Conservation (phyloP, 176 grass and related monocot genomes). For the Bolboschoenus planiculmis region DNA sequence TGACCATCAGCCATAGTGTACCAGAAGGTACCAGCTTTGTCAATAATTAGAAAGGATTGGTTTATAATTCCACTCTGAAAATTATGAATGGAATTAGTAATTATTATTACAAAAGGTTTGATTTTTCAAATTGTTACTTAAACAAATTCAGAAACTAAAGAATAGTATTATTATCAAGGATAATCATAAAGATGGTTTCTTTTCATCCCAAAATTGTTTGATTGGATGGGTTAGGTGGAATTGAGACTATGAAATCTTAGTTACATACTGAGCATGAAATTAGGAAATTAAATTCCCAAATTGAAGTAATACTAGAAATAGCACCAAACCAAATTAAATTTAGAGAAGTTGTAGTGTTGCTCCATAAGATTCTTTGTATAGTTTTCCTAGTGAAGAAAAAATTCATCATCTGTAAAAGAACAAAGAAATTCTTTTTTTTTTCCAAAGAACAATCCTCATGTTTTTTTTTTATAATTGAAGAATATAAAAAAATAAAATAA, state of each 20-base stretch:
- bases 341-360: background rate
- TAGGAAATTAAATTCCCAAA: too few relatives aligned
- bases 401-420: background rate
- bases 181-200: too few relatives aligned
- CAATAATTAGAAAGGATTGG: background rate
- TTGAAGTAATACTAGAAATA: background rate
- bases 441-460: background rate
- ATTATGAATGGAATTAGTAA: too few relatives aligned
- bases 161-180: too few relatives aligned
- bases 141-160: too few relatives aligned
- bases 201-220: too few relatives aligned
- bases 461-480: background rate
- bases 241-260: too few relatives aligned
- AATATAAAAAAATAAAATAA: background rate
- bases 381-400: background rate
- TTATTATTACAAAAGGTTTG: too few relatives aligned
- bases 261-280: too few relatives aligned
- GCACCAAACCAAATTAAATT: background rate
- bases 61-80: conserved; percentile 2
- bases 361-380: background rate
- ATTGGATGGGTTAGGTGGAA: background rate
- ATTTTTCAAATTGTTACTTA: too few relatives aligned
- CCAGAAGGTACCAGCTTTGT: background rate
- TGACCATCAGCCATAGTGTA: background rate
- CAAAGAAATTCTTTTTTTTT: background rate